Base-by-base conservation (phyloP, 192 early-diverging fungal species). In the Coemansia sp. region DNA sequence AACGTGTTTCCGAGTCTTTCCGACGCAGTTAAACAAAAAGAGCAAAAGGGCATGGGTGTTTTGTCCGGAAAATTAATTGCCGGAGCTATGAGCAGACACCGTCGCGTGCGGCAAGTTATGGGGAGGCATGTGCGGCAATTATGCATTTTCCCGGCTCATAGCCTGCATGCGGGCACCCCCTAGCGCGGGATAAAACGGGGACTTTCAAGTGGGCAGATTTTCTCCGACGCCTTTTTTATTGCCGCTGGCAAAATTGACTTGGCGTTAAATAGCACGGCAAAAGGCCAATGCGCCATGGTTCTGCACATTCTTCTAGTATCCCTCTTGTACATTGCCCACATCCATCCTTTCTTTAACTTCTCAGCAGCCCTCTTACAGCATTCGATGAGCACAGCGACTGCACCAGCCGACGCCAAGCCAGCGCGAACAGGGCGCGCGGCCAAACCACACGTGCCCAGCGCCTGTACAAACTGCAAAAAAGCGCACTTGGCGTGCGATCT, bases 401-500 rank as follows among this genome's bases (percentile, higher is more conserved):
- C 32, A 35, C 32, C 15, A 7, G 27, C 29, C 55, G n/a, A 2
- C 10, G 51, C 63, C 23, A 67, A 66, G 53, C 41, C 65, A 1
- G 29, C 52, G 12, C 66, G 45, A 11, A 50, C 55, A 7, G 63
- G 66, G 5, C 76, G 76, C 29, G 70, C 69, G 4, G 73, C 69
- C 62, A 91, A 89, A 62, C 78, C 87, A 48, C 92, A 95, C 60
- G 93, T 95, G 11, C 86, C 88, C 27, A 92, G 90, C 66, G 93
- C 93, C n/a, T 95, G 93, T 73, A 79, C 87, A 37, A 91, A 94
- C 75, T 95, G 93, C 79, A 93, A 92, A 63, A 86, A 87, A 60
- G 90, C 92, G 3, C 93, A 95, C 65, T 79, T 95, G 48, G 90
- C 91, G 12, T 95, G 93, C 79, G 92, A 95, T 83, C 81, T 86